Conservation (phyloP, 768 basidiomycete genomes). For the Amanita polypyramis region DNA sequence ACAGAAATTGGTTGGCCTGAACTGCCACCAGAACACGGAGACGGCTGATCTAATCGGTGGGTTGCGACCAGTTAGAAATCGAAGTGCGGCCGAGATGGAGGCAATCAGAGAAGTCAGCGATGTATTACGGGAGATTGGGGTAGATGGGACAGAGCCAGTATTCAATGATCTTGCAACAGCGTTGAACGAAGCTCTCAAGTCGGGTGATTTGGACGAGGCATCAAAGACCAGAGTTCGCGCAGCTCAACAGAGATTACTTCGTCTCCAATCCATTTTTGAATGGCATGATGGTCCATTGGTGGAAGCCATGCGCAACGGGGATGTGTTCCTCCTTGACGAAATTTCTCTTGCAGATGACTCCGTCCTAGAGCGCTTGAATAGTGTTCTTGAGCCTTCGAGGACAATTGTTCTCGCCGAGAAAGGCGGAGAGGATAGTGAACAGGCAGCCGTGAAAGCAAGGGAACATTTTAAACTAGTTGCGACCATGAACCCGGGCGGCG, state of each 20-base stretch:
- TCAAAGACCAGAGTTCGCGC: conserved; percentile 24
- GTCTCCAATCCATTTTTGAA: conserved; percentile 76
- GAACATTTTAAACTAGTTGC: conserved; percentile 81
- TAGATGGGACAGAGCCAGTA: conserved; percentile 16
- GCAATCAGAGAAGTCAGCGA: conserved; percentile 30
- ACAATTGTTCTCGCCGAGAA: conserved; percentile 89
- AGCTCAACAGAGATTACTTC: conserved; percentile 33
- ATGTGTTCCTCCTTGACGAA: conserved; percentile 88
- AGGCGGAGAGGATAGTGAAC: conserved; percentile 63
- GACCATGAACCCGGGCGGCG: conserved; percentile 99
- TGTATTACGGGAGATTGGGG: conserved; percentile 31
- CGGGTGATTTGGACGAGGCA: conserved; percentile 18
- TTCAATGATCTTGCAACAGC: conserved; percentile 18
- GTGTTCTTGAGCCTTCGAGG: conserved; percentile 87
- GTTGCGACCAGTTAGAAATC: conserved; percentile 79
- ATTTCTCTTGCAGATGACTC: conserved; percentile 98
- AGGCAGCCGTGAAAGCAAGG: conserved; percentile 55
- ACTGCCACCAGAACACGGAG: conserved; percentile 98
- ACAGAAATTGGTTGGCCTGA: conserved; percentile 62
- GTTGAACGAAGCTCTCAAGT: conserved; percentile 20
- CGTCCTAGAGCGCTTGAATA: conserved; percentile 93
- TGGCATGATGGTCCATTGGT: conserved; percentile 98
- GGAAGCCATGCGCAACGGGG: conserved; percentile 78
- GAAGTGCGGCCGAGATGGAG: conserved; percentile 42
- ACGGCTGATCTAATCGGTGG: conserved; percentile 95